Conservation (phyloP, 1,284 basidiomycete genomes). For the Ustilago sp. region DNA sequence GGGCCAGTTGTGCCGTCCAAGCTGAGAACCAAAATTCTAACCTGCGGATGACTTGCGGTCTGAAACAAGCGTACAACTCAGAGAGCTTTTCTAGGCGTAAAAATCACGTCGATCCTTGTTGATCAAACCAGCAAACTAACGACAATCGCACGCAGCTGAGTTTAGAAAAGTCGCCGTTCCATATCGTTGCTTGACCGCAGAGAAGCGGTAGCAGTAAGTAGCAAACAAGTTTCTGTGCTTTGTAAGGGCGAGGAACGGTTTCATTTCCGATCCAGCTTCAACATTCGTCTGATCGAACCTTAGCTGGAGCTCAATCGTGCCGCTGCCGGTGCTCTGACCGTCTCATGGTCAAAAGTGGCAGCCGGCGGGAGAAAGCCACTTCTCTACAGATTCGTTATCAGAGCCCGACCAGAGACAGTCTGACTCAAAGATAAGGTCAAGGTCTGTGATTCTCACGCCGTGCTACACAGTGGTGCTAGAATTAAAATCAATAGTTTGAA, state of each 20-base stretch:
- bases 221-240: not conserved
- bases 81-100: not conserved
- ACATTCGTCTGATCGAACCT: not conserved
- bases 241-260: not conserved
- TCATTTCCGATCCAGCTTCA: not conserved
- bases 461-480: not conserved
- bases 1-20: not conserved
- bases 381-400: not conserved
- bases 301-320: not conserved
- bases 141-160: slow-evolving; percentile 1
- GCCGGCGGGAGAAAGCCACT: too few relatives aligned
- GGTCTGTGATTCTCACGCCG: not conserved
- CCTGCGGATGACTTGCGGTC: slow-evolving; percentile 6
- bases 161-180: not conserved
- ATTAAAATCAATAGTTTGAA: not conserved
- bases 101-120: slow-evolving; percentile 9
- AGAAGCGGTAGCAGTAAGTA: not conserved
- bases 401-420: not conserved
- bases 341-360: not conserved
- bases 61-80: not conserved
- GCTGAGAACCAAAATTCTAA: slow-evolving; percentile 3
- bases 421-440: not conserved
- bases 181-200: not conserved
- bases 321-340: not conserved
- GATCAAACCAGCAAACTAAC: slow-evolving; percentile 1